Conservation (phyloP, 2,329 filamentous ascomycete species). For the Colletotrichum graminicola region DNA sequence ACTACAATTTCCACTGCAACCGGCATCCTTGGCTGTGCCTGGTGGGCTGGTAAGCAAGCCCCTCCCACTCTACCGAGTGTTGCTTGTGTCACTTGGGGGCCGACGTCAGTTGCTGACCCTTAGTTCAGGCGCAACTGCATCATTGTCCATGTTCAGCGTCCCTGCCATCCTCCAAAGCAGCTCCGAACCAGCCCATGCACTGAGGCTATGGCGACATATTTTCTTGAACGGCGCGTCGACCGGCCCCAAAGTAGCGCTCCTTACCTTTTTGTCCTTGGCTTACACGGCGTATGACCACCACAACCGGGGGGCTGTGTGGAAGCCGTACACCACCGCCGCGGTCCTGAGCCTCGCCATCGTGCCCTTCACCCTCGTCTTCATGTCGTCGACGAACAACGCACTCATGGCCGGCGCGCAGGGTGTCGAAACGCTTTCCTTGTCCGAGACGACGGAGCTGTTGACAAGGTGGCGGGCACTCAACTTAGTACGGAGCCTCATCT, state of each 20-base stretch:
- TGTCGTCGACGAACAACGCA: slow-evolving; percentile 53
- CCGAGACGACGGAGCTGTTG: slow-evolving; percentile 35
- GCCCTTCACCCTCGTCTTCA: slow-evolving; percentile 55
- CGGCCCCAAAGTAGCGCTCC: slow-evolving; percentile 54
- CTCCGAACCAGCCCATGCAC: slow-evolving; percentile 48
- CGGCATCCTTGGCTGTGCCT: slow-evolving; percentile 32
- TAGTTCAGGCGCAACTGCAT: slow-evolving; percentile 51
- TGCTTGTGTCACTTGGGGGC: not conserved
- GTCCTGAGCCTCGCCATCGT: slow-evolving; percentile 53
- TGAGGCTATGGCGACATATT: slow-evolving; percentile 53
- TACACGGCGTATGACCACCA: slow-evolving; percentile 53
- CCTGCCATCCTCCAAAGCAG: slow-evolving; percentile 48
- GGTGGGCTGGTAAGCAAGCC: slow-evolving; percentile 37
- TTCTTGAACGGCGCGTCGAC: slow-evolving; percentile 53
- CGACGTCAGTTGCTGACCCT: slow-evolving; percentile 23
- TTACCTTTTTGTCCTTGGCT: slow-evolving; percentile 51
- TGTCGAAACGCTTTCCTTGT: slow-evolving; percentile 19
- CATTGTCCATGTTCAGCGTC: slow-evolving; percentile 52
- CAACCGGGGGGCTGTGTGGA: slow-evolving; percentile 49
- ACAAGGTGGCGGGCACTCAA: slow-evolving; percentile 41
- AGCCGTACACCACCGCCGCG: slow-evolving; percentile 50
- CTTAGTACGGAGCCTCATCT: slow-evolving; percentile 29
- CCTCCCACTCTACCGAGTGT: not conserved
- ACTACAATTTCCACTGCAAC: slow-evolving; percentile 38
- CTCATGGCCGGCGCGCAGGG: slow-evolving; percentile 46